Base-by-base conservation (phyloP, 1,139 yeast genomes). In the Taiozyma onychis region DNA sequence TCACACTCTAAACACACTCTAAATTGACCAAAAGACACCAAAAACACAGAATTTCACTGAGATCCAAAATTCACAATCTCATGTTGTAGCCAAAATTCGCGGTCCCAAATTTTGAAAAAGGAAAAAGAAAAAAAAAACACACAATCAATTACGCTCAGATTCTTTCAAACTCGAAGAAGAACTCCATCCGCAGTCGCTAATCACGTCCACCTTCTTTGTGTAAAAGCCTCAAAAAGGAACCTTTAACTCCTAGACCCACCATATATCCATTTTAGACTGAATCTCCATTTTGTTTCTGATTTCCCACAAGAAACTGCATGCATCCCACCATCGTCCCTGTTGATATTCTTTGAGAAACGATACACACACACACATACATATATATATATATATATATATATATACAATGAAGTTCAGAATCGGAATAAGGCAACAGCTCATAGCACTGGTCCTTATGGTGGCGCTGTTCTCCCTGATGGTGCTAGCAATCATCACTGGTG, bases 401-500 rank as follows among this genome's bases (percentile, higher is more conserved):
- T 16, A 14, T 24, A 22, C 32, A 11, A 51, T 53, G 52, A 50
- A 51, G 47, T 56, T 61, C 45, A 51, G 74, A 45, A 73, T 70
- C 5, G 68, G 73, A 24, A 68, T 77, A 43, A 66, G 82, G 62
- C 70, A 75, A 66, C 97, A 91, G 71, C 81, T 91, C 52, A 85
- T 89, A 54, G 78, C 83, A n/a, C 72, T 90, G 48, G 96, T 89
- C 58, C 76, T 88, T 54, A 72, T 85, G 55, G 88, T 90, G 35
- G 86, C 95, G 26, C 74, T 88, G 42, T 71, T 88, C 48, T 89
- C 97, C 3, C 73, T 91, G 48, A 72, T 87, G 34, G 80, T 88
- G 6, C 70, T 91, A 46, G 93, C 96, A 13, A 72, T 88, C 28
- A 88, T 86, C 10, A 82, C 95, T 2, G 95, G 95, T 46, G 80